Evolutionary conservation across 345 rosid species (phyloP), one percentile per base, ranked within the genome.

Genomic region (Laguncularia racemosa): DNA sequence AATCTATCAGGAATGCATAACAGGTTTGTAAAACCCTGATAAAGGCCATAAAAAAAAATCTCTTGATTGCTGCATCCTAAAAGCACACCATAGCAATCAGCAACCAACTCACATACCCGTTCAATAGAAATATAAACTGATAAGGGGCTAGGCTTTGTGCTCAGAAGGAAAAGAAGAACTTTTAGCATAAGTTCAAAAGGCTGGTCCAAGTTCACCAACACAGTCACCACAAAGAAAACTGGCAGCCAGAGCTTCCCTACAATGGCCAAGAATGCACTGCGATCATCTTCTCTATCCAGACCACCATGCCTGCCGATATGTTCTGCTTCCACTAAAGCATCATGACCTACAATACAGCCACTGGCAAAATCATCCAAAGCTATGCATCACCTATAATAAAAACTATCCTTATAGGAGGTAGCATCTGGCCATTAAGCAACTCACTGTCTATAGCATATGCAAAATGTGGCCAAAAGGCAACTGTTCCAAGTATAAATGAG

Each of bases 51-150:
- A 56, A 14, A 12, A 48, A 26, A 50, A 13, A 17, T 43, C 58
- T 55, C 49, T 6, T n/a, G 12, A 17, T 46, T 44, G 52, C 49
- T n/a, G 12, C 2, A 38, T 38, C 20, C 44, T 26, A 13, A 23
- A 16, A 11, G 46, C 38, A 11, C 20, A 28, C 47, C 14, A 55
- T 17, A 21, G 43, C 26, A 44, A n/a, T 58, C 23, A 56, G 47
- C 13, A 20, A 16, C 60, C 49, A 17, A 63, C 19, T 47, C 55
- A 20, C 78, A 59, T 14, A 81, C 87, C 84, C 63, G 59, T 28
- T 81, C 81, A 52, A 76, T 58, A 51, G 68, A 72, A 58, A 76
- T 65, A 69, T 76, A 81, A 47, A 81, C 76, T 2, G 84, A 78
- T 57, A 71, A 72, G 61, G 81, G 80, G 60, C 71, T 65, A 5